These are phyloP conservation scores for Areca catechu DNA, from an alignment of 176 grass and related monocot species.

Conservation along the genomic window DNA sequence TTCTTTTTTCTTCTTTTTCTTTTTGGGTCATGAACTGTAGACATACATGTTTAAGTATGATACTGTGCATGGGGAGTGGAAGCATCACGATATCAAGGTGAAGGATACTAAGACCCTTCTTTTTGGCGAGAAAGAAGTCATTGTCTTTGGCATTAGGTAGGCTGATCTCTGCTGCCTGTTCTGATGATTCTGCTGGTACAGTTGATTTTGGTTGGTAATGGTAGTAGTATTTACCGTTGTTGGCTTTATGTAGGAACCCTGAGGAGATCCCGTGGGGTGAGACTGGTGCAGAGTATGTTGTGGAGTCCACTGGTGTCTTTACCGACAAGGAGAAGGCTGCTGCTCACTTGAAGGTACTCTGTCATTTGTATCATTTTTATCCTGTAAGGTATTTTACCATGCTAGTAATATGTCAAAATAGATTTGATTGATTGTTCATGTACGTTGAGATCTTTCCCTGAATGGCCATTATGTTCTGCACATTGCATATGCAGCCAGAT, in stretches of 20 bases:
- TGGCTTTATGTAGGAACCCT: slow-evolving; percentile 34
- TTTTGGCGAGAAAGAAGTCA: slow-evolving; percentile 45
- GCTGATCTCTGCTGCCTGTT: background rate
- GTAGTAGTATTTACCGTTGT: background rate
- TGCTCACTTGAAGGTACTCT: slow-evolving; percentile 61
- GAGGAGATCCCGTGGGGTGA: slow-evolving; percentile 64
- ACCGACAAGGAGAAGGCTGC: slow-evolving; percentile 68
- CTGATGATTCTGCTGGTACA: background rate
- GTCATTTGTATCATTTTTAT: background rate
- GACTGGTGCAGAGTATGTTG: slow-evolving; percentile 55
- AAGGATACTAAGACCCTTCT: slow-evolving; percentile 61
- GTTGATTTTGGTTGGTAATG: too few species aligned
- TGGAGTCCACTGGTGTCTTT: slow-evolving; percentile 77
- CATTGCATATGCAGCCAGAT: too few species aligned
- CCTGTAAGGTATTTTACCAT: background rate
- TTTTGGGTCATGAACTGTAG: slow-evolving; percentile 6
- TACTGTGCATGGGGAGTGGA: slow-evolving; percentile 56
- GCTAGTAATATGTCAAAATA: background rate
- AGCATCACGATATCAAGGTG: slow-evolving; percentile 47
- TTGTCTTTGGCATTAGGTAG: slow-evolving; percentile 44
- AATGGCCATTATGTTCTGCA: too few species aligned
- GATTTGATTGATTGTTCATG: background rate
- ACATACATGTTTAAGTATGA: slow-evolving; percentile 83
- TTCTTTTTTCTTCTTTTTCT: too few species aligned
- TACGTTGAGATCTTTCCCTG: too few species aligned